phyloP scores from a whole-genome alignment of 2,329 filamentous ascomycete genomes.

The Didymosphaeria variabile region DNA sequence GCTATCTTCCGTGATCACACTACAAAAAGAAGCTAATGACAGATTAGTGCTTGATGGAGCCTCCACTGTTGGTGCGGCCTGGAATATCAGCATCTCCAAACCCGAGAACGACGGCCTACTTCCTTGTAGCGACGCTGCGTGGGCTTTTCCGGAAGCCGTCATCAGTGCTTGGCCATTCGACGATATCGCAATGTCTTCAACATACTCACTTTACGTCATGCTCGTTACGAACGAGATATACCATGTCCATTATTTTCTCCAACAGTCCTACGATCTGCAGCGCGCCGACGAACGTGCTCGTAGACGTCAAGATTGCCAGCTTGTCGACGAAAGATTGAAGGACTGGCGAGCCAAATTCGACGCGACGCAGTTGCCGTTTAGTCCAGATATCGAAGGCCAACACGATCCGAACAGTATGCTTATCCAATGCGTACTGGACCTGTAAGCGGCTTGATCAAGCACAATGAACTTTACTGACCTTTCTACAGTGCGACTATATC shows the following conservation, averaged over 20 bases:
- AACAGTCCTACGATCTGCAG: conserved; percentile 35
- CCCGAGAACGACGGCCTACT: conserved; percentile 28
- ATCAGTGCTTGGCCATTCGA: conserved; percentile 31
- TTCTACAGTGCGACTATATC: conserved; percentile 29
- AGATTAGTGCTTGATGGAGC: conserved; percentile 42
- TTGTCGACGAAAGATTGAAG: conserved; percentile 33
- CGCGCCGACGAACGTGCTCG: conserved; percentile 30
- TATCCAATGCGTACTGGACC: conserved; percentile 34
- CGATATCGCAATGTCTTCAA: conserved; percentile 31
- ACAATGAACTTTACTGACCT: not conserved
- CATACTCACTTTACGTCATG: conserved; percentile 37
- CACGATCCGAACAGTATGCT: conserved; percentile 36
- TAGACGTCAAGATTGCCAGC: conserved; percentile 34
- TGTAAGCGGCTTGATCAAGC: conserved; percentile 17
- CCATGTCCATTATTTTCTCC: conserved; percentile 36
- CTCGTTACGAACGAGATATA: conserved; percentile 35
- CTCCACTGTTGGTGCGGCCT: conserved; percentile 43
- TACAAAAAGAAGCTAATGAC: not conserved
- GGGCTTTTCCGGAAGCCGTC: conserved; percentile 33
- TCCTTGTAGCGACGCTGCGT: conserved; percentile 38
- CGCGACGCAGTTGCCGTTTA: conserved; percentile 23
- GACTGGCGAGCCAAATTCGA: conserved; percentile 34
- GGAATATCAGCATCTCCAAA: conserved; percentile 33
- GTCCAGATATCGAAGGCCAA: conserved; percentile 24
- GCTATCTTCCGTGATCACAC: not conserved